phyloP scores from a whole-genome alignment of 1,284 basidiomycete genomes.

The Exobasidium cylindrosporum region DNA sequence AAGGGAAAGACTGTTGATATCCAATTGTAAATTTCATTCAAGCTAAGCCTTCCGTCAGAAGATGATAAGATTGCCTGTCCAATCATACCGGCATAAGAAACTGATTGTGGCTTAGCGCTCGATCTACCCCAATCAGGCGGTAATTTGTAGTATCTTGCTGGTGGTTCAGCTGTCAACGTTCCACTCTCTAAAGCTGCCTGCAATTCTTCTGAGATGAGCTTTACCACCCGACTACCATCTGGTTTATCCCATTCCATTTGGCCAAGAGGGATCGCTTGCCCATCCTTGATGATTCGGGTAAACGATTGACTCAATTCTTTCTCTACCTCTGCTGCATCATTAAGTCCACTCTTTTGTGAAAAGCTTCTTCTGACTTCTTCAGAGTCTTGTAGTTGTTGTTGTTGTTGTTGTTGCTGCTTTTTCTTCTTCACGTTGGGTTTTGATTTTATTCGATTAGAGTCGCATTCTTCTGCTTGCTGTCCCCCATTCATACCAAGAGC shows the following conservation, averaged over 20 bases:
- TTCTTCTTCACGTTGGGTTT: constrained; percentile 5
- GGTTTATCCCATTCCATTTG: constrained; percentile 47
- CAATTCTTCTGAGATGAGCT: constrained; percentile 53
- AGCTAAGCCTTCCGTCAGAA: constrained; percentile 74
- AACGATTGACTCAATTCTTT: too few relatives aligned
- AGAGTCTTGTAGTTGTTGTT: constrained; percentile 19
- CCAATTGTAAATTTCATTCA: constrained; percentile 94
- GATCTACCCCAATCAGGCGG: constrained; percentile 44
- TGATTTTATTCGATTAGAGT: background rate
- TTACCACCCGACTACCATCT: constrained; percentile 49
- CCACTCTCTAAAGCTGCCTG: constrained; percentile 47
- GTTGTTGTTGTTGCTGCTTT: constrained; percentile 20
- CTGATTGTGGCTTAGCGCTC: constrained; percentile 43
- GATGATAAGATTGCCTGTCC: constrained; percentile 89
- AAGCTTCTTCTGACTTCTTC: constrained; percentile 20
- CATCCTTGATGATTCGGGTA: too few relatives aligned
- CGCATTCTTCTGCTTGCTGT: background rate
- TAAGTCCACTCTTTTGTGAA: background rate
- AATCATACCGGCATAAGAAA: constrained; percentile 88
- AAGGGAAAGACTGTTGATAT: constrained; percentile 89
- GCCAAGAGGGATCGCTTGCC: background rate
- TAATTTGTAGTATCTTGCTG: constrained; percentile 47
- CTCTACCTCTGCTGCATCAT: background rate
- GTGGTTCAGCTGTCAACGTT: constrained; percentile 39
- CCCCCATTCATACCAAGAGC: constrained; percentile 5